Evolutionary conservation across 495 filamentous ascomycete genomes (phyloP).

Genomic region (Aspergillus bertholletiae): DNA sequence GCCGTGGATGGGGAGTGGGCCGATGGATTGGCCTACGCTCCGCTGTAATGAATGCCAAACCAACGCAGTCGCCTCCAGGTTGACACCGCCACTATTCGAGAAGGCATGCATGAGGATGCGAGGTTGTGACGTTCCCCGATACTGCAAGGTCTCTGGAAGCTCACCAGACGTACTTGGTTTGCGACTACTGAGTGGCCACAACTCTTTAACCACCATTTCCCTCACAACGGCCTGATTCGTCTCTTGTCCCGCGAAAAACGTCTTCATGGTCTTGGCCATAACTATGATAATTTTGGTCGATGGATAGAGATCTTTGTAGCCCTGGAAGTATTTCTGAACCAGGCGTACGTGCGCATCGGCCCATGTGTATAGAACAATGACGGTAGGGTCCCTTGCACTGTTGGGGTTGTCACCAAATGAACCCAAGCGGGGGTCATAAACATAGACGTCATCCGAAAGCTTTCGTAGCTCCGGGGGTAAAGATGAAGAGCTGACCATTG

Average conservation of each 20-base stretch:
- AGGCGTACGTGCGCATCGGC: conserved; percentile 35
- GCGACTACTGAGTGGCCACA: neutral
- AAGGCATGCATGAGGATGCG: conserved; percentile 17
- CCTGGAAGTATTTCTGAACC: conserved; percentile 39
- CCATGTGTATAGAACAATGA: conserved; percentile 45
- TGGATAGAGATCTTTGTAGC: conserved; percentile 39
- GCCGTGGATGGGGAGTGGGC: conserved; percentile 9
- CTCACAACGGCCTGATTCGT: neutral
- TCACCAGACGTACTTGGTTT: neutral
- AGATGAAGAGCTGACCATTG: neutral
- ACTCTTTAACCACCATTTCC: conserved; percentile 4
- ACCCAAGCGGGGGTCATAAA: conserved; percentile 3
- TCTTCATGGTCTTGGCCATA: conserved; percentile 8
- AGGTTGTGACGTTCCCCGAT: neutral
- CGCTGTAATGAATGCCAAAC: conserved; percentile 5
- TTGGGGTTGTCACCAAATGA: neutral
- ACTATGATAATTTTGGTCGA: conserved; percentile 27
- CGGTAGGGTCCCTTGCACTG: conserved; percentile 9
- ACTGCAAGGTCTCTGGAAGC: neutral
- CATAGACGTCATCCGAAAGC: conserved; percentile 7
- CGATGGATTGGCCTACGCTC: neutral
- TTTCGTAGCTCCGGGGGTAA: conserved; percentile 1
- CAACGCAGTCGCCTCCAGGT: conserved; percentile 6
- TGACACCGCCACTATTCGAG: conserved; percentile 19
- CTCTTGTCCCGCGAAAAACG: conserved; percentile 12